Conservation (phyloP, 148 eudicot genomes). For the Pouteria glomerata region DNA sequence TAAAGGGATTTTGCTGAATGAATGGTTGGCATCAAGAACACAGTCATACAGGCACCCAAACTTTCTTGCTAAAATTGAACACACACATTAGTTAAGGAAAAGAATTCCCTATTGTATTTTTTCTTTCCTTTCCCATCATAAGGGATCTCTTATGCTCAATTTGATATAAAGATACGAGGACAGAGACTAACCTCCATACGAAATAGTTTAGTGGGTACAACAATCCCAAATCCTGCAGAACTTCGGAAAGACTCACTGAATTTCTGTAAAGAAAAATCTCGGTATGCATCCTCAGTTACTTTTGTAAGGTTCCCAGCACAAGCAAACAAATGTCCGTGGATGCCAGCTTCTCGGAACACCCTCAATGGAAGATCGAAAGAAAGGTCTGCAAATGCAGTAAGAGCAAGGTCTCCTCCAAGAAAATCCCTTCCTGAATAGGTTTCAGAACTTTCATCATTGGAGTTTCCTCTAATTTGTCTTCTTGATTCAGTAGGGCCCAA, state of each 20-base stretch:
- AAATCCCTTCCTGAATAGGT: slow-evolving; percentile 43
- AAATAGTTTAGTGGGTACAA: slow-evolving; percentile 79
- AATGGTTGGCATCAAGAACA: no score
- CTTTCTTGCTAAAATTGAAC: not conserved
- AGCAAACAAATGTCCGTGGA: slow-evolving; percentile 80
- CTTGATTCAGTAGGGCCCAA: slow-evolving; percentile 78
- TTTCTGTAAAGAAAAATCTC: slow-evolving; percentile 38
- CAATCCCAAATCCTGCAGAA: slow-evolving; percentile 68
- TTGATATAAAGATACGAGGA: slow-evolving; percentile 10
- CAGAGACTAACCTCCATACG: slow-evolving; percentile 78
- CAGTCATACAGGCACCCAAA: no score
- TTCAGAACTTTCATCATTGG: slow-evolving; percentile 27
- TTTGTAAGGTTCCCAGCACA: slow-evolving; percentile 70
- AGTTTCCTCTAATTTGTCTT: slow-evolving; percentile 41
- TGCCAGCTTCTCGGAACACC: slow-evolving; percentile 70
- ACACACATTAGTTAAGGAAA: not conserved
- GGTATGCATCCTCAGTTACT: slow-evolving; percentile 58
- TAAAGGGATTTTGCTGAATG: no score
- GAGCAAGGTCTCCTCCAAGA: slow-evolving; percentile 84
- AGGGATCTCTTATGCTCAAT: not conserved
- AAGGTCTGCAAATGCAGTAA: slow-evolving; percentile 84
- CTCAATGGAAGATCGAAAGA: slow-evolving; percentile 80
- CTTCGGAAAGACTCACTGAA: slow-evolving; percentile 65
- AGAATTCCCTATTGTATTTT: not conserved
- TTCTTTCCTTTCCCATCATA: not conserved